Percentiles rank a stretch among this genome's conserved stretches.
phyloP scores from a whole-genome alignment of 106 monocot genomes.

The Allium cepa region DNA sequence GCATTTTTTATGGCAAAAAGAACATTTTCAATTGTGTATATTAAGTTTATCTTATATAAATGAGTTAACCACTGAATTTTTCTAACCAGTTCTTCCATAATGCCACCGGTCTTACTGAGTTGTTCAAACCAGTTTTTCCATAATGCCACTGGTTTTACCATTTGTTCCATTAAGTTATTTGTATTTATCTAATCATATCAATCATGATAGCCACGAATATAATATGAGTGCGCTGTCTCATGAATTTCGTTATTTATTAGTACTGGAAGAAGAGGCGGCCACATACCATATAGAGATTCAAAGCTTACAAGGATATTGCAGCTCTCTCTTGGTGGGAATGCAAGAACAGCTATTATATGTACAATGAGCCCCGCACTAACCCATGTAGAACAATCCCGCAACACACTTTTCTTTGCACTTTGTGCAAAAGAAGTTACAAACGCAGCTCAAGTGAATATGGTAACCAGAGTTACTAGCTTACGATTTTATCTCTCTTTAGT shows the following conservation, averaged over 20 bases:
- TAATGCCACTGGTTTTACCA: too few relatives aligned
- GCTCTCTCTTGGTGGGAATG: conserved; percentile 90
- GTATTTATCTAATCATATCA: neutral
- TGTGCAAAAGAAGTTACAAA: conserved; percentile 92
- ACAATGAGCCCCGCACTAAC: conserved; percentile 87
- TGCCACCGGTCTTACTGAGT: too few relatives aligned
- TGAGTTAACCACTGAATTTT: too few relatives aligned
- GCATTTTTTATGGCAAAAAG: too few relatives aligned
- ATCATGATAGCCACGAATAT: neutral
- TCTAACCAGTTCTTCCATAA: too few relatives aligned
- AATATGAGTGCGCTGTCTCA: too few relatives aligned
- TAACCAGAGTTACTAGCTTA: conserved; percentile 11
- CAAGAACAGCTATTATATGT: conserved; percentile 93
- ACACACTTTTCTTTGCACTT: conserved; percentile 89
- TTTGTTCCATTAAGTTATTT: neutral
- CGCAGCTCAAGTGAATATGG: conserved; percentile 89
- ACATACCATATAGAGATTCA: conserved; percentile 94
- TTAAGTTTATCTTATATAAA: too few relatives aligned
- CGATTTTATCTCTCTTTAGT: neutral
- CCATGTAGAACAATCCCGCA: conserved; percentile 96
- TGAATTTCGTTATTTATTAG: conserved; percentile 12
- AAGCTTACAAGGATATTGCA: conserved; percentile 95
- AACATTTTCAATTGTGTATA: too few relatives aligned
- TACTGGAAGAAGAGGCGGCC: conserved; percentile 64
- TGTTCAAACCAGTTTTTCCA: too few relatives aligned